A percentile compares a stretch with the other conserved stretches of the same genome.
Evolutionary conservation across 805 yeast species (phyloP).

Genomic region (Candida nonsorbophila): DNA sequence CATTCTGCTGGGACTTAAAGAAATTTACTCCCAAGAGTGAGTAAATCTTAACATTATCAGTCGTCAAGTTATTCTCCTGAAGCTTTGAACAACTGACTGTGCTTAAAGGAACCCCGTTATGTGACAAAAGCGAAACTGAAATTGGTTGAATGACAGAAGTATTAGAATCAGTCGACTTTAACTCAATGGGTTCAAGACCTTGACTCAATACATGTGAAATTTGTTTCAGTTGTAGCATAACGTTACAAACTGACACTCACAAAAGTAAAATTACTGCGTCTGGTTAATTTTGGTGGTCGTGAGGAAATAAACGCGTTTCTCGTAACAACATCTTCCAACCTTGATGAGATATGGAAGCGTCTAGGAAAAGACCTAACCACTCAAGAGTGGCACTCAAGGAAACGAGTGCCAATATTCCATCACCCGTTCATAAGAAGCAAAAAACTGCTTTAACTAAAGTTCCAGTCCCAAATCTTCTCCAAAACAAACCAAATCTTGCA

Average conservation of each 20-base stretch:
- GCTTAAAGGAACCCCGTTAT: constrained; percentile 34
- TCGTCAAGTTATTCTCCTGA: constrained; percentile 10
- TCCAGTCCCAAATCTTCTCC: no score
- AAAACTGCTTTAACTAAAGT: no score
- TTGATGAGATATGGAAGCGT: constrained; percentile 3
- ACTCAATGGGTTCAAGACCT: constrained; percentile 16
- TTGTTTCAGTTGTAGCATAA: constrained; percentile 39
- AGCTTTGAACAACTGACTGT: constrained; percentile 22
- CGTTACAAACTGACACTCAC: background rate
- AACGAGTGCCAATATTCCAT: constrained; percentile 34
- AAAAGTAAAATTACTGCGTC: background rate
- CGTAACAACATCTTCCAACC: background rate
- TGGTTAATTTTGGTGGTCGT: background rate
- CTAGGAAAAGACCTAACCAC: constrained; percentile 5
- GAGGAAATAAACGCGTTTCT: background rate
- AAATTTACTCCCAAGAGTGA: constrained; percentile 30
- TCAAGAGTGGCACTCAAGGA: constrained; percentile 31
- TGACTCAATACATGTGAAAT: constrained; percentile 30
- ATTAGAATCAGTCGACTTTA: constrained; percentile 3
- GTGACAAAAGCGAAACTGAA: constrained; percentile 29
- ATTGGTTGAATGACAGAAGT: constrained; percentile 12
- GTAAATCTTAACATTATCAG: constrained; percentile 28
- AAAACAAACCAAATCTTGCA: no score
- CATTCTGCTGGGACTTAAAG: constrained; percentile 6
- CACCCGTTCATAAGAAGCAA: constrained; percentile 28